A percentile compares a stretch with the other conserved stretches of the same genome.
Conservation (phyloP, 208 protist species). For the Trypanosoma melophagium region DNA sequence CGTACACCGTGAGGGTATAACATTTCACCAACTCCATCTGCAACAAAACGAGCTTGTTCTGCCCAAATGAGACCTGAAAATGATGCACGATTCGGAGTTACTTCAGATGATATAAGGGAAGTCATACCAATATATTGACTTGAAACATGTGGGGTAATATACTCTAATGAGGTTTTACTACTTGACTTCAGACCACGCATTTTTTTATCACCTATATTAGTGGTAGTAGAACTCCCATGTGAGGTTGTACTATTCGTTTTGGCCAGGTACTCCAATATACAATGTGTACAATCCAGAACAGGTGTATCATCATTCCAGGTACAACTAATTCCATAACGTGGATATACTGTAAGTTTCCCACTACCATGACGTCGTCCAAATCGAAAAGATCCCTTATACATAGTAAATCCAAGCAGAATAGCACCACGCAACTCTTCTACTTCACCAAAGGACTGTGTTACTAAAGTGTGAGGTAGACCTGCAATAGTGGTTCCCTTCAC, state of each 20-base stretch:
- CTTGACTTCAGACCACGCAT: neutral
- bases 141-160: neutral
- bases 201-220: neutral
- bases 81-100: neutral
- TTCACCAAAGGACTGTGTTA: constrained; percentile 19
- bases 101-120: constrained; percentile 18
- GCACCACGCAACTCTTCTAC: constrained; percentile 21
- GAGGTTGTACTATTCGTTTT: neutral
- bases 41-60: constrained; percentile 24
- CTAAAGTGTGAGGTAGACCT: constrained; percentile 11
- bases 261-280: constrained; percentile 18
- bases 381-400: constrained; percentile 51
- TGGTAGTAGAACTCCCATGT: too few relatives aligned
- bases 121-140: constrained; percentile 35
- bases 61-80: constrained; percentile 34
- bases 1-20: constrained; percentile 25
- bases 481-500: constrained; percentile 4
- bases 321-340: constrained; percentile 48
- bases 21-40: constrained; percentile 35
- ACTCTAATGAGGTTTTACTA: neutral
- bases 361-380: constrained; percentile 41
- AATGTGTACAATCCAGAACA: constrained; percentile 24
- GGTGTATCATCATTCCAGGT: constrained; percentile 52
- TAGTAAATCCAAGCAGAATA: constrained; percentile 18
- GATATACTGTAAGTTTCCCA: constrained; percentile 47